Evolutionary conservation across 2,329 filamentous ascomycete species (phyloP).

Genomic region (Alternaria arborescens): DNA sequence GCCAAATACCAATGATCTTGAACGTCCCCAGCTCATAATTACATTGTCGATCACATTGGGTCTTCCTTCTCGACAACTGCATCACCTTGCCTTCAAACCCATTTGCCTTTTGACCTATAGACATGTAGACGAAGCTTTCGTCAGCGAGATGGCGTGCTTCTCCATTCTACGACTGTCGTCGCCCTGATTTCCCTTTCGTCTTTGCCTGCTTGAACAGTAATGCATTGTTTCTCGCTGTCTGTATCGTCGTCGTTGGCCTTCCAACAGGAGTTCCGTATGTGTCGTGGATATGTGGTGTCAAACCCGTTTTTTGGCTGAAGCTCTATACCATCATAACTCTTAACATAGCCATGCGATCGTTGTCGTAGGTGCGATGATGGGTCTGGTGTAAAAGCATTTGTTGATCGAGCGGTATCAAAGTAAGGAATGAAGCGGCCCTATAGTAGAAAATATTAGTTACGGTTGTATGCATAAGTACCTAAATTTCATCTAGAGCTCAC

Average conservation of each 20-base stretch:
- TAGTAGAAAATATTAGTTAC: background rate
- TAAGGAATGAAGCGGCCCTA: constrained; percentile 12
- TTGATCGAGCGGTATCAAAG: constrained; percentile 4
- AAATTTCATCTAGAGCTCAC: background rate
- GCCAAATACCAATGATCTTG: background rate
- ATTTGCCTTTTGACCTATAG: background rate
- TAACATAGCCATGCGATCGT: background rate
- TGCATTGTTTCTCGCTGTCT: background rate
- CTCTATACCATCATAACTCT: background rate
- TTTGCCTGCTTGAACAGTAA: background rate
- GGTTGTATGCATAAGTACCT: background rate
- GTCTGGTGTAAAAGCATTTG: background rate
- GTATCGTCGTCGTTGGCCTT: background rate
- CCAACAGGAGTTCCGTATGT: background rate
- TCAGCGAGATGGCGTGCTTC: background rate
- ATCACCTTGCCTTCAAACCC: background rate
- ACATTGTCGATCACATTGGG: background rate
- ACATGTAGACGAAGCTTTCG: background rate
- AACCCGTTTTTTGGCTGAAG: background rate
- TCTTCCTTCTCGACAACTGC: background rate
- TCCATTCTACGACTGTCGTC: constrained; percentile 1
- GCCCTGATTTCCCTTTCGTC: background rate
- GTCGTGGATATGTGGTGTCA: background rate
- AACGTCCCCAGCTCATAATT: background rate
- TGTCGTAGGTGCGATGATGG: background rate